Conservation (phyloP, 192 early-diverging fungal genomes). For the Obelidium mucronatum region DNA sequence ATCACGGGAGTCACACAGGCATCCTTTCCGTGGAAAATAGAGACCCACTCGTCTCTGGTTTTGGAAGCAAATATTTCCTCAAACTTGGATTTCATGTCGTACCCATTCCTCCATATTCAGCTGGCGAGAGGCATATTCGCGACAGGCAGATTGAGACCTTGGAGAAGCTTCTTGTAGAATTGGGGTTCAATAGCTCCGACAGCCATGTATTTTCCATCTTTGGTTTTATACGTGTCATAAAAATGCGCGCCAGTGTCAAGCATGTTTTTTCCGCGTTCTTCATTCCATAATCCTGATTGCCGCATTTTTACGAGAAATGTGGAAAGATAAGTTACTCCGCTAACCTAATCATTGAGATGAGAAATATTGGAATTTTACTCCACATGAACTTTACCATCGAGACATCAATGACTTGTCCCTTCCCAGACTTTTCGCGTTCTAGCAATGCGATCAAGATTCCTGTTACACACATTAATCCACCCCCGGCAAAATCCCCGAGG, state of each 20-base stretch:
- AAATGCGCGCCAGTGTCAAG: conserved; percentile 74
- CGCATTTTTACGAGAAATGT: conserved; percentile 71
- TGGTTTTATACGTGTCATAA: conserved; percentile 72
- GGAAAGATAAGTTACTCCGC: conserved; percentile 63
- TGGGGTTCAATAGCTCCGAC: conserved; percentile 72
- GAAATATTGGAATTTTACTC: too few relatives aligned
- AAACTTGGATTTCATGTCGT: conserved; percentile 58
- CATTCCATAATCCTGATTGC: conserved; percentile 57
- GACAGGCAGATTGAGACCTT: conserved; percentile 43
- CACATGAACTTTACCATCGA: conserved; percentile 66
- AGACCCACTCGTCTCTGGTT: conserved; percentile 69
- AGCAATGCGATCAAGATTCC: conserved; percentile 70
- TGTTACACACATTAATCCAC: conserved; percentile 68
- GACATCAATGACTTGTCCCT: conserved; percentile 71
- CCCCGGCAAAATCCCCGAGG: conserved; percentile 72
- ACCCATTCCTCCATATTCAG: conserved; percentile 57
- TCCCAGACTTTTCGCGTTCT: conserved; percentile 62
- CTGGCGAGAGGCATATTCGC: conserved; percentile 45
- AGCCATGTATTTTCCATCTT: conserved; percentile 69
- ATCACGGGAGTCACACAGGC: conserved; percentile 74
- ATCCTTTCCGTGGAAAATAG: conserved; percentile 65
- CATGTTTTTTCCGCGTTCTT: conserved; percentile 62
- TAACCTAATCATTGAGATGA: too few relatives aligned
- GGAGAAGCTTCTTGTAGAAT: conserved; percentile 64
- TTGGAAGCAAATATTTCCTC: conserved; percentile 56